These are phyloP conservation scores for Aaosphaeria arxii DNA, from an alignment of 2,329 filamentous ascomycete genomes.

Conservation along the genomic window DNA sequence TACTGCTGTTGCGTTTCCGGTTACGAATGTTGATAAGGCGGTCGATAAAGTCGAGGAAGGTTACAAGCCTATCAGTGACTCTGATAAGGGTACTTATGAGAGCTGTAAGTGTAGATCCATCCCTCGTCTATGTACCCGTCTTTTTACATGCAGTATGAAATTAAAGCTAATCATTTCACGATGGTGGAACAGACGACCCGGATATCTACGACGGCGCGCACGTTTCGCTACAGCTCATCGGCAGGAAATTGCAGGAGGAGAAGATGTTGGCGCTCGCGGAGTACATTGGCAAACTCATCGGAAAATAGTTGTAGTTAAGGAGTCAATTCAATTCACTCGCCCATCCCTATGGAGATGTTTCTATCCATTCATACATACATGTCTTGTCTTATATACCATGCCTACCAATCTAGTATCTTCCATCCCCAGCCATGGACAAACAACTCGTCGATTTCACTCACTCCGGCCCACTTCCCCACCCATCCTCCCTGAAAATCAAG, in stretches of 20 bases:
- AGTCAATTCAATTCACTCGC: no score
- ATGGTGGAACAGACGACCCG: slow-evolving; percentile 31
- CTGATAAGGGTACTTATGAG: slow-evolving; percentile 22
- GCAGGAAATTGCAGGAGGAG: slow-evolving; percentile 37
- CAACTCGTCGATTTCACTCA: background rate
- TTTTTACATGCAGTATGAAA: no score
- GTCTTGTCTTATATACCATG: no score
- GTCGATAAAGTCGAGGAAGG: slow-evolving; percentile 27
- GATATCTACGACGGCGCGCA: slow-evolving; percentile 39
- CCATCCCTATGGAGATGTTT: no score
- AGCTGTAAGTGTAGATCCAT: slow-evolving; percentile 19
- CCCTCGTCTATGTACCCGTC: no score
- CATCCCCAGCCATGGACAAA: no score
- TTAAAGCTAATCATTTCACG: no score
- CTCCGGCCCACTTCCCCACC: slow-evolving; percentile 20
- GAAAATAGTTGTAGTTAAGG: slow-evolving; percentile 4
- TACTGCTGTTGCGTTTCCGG: slow-evolving; percentile 32
- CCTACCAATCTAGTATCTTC: no score
- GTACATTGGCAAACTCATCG: slow-evolving; percentile 21
- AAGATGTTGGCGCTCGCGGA: slow-evolving; percentile 38
- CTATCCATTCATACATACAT: no score
- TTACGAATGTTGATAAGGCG: slow-evolving; percentile 24
- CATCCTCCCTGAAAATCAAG: slow-evolving; percentile 55
- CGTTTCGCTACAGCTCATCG: slow-evolving; percentile 35
- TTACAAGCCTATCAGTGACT: slow-evolving; percentile 23